Evolutionary conservation across 1,284 basidiomycete species (phyloP).

Genomic region (Sporisorium iseilematis-ciliati): DNA sequence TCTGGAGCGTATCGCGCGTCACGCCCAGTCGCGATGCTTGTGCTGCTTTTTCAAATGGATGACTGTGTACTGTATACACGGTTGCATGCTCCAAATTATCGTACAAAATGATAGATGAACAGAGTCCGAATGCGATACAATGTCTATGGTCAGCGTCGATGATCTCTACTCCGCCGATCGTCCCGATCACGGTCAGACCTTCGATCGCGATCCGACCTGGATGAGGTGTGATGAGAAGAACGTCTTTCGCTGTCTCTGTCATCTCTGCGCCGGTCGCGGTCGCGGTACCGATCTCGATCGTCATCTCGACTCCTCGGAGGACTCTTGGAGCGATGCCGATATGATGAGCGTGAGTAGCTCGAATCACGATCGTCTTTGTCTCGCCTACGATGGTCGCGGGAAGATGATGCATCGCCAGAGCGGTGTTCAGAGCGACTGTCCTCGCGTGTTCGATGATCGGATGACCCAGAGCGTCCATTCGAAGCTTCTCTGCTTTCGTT

Average conservation of each 20-base stretch:
- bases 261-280: constrained; percentile 27
- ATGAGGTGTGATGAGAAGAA: constrained; percentile 21
- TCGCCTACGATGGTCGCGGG: constrained; percentile 27
- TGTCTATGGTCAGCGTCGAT: constrained; percentile 19
- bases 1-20: constrained; percentile 25
- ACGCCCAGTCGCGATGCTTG: neutral
- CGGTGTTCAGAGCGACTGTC: constrained; percentile 14
- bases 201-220: constrained; percentile 48
- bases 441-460: constrained; percentile 21
- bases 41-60: neutral
- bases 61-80: neutral
- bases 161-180: constrained; percentile 18
- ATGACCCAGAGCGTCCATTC: constrained; percentile 6
- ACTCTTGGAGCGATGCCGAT: constrained; percentile 26
- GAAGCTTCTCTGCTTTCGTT: constrained; percentile 70
- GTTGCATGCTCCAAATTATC: constrained; percentile 1
- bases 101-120: neutral
- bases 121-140: neutral
- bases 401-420: constrained; percentile 23
- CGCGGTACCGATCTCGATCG: constrained; percentile 43
- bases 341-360: constrained; percentile 38
- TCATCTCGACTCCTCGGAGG: constrained; percentile 20
- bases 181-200: constrained; percentile 39
- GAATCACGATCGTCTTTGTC: constrained; percentile 49
- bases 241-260: constrained; percentile 15